phyloP scores from a whole-genome alignment of 2,329 filamentous ascomycete species.

The Moelleriella libera region DNA sequence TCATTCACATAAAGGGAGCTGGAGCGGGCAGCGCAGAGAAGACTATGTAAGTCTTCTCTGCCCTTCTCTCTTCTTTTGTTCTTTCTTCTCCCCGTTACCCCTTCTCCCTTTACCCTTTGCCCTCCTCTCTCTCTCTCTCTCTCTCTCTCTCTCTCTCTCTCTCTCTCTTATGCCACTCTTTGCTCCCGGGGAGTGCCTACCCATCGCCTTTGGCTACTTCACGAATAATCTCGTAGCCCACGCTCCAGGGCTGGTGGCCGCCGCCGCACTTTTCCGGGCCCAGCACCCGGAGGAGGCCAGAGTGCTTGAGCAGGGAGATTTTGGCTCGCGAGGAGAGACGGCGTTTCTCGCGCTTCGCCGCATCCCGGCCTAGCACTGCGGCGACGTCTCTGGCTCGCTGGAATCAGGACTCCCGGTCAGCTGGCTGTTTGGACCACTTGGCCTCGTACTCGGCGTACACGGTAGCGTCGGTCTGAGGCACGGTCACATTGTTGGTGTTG shows the following conservation, averaged over 20 bases:
- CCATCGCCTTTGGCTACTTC: conserved; percentile 52
- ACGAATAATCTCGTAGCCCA: conserved; percentile 44
- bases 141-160: too few relatives aligned
- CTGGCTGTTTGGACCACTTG: background rate
- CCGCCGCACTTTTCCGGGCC: conserved; percentile 25
- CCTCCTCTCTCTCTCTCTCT: too few relatives aligned
- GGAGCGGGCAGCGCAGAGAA: too few relatives aligned
- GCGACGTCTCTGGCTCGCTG: conserved; percentile 24
- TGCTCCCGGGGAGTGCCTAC: conserved; percentile 11
- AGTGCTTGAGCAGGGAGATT: conserved; percentile 24
- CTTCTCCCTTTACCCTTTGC: too few relatives aligned
- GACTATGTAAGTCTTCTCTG: too few relatives aligned
- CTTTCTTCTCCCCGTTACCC: too few relatives aligned
- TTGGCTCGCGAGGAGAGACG: conserved; percentile 26
- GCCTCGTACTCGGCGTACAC: background rate
- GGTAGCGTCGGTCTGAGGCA: background rate
- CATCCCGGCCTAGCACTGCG: conserved; percentile 18
- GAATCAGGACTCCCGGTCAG: conserved; percentile 14
- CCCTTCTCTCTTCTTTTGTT: too few relatives aligned
- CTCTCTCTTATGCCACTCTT: too few relatives aligned
- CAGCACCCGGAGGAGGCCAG: conserved; percentile 23
- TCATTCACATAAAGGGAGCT: too few relatives aligned
- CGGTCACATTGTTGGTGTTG: too few relatives aligned
- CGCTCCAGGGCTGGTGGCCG: conserved; percentile 27
- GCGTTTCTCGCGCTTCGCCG: conserved; percentile 18